Base-by-base conservation (phyloP, 768 basidiomycete species). In the Amanita rimosa region DNA sequence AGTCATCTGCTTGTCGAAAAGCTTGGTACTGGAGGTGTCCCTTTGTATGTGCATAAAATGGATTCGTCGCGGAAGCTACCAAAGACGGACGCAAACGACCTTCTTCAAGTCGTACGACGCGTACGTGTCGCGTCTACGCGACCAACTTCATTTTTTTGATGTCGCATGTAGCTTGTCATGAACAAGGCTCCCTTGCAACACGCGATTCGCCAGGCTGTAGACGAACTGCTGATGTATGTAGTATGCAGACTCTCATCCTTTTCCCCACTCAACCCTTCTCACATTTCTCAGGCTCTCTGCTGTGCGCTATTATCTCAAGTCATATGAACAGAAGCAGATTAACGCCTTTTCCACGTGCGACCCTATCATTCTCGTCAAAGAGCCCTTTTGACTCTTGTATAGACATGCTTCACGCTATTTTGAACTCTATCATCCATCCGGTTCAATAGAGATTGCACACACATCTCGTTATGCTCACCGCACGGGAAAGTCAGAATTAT, bases 321-420 rank as follows among this genome's bases (percentile, higher is more conserved):
- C 67, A 56, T 86, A 85, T 64, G 79, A 74, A 57, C 83, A 86
- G 70, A 82, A 86, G 58, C 87, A 92, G 70, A 80, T 89, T 62
- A 90, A 91, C 69, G 87, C 88, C 47, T 92, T 91, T 62, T 82
- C 88, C 67, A 92, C 88, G 88, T 91, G 76, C 67, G 88, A 81
- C 56, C 43, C 56, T 55, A 54, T 52, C 51, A 60, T 54, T 48
- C 47, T 54, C 46, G 36, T 46, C 49, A 33, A 29, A 49, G 43
- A 4, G 13, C 31, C 53, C 48, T 51, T 50, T 56, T 52, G 52
- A 55, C 55, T 53, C 53, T 53, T 35, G 40, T 58, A 9, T 57
- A 92, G 88, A 46, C 89, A 92, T 61, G 88, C 85, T 36, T 89
- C 85, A 38, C 85, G 89, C 31, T 92, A 92, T 64, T 83, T 91